These are phyloP conservation scores for Chalaropsis ovoidea DNA, from an alignment of 2,329 filamentous ascomycete genomes.

Conservation along the genomic window DNA sequence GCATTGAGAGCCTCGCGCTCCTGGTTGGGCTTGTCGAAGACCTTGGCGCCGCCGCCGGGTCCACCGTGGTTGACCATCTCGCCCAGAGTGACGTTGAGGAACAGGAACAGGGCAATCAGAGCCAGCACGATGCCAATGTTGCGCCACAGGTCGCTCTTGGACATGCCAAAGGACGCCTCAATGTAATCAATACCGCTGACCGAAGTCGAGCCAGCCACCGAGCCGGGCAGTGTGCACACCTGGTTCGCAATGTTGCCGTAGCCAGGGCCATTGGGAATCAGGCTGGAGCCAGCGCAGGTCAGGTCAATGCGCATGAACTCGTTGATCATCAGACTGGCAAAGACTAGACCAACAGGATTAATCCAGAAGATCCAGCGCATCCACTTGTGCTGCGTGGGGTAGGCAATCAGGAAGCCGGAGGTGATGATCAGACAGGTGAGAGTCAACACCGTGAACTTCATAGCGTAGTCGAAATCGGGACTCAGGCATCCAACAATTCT, in stretches of 20 bases:
- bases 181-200: conserved; percentile 63
- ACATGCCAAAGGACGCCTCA: conserved; percentile 56
- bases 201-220: conserved; percentile 50
- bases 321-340: conserved; percentile 74
- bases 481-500: conserved; percentile 63
- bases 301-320: conserved; percentile 64
- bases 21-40: conserved; percentile 62
- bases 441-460: conserved; percentile 68
- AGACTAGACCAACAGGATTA: conserved; percentile 63
- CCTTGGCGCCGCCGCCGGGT: conserved; percentile 69
- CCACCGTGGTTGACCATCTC: conserved; percentile 63
- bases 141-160: conserved; percentile 60
- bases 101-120: conserved; percentile 65
- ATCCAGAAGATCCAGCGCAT: conserved; percentile 71
- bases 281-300: conserved; percentile 54
- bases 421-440: conserved; percentile 77
- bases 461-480: conserved; percentile 74
- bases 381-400: conserved; percentile 63
- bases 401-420: conserved; percentile 75
- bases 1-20: conserved; percentile 58
- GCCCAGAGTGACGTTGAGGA: conserved; percentile 65
- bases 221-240: conserved; percentile 70
- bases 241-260: conserved; percentile 65
- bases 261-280: conserved; percentile 60
- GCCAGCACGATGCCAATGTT: conserved; percentile 73